These are phyloP conservation scores for Venturiaceae sp. DNA, from an alignment of 2,329 filamentous ascomycete species.

Conservation along the genomic window DNA sequence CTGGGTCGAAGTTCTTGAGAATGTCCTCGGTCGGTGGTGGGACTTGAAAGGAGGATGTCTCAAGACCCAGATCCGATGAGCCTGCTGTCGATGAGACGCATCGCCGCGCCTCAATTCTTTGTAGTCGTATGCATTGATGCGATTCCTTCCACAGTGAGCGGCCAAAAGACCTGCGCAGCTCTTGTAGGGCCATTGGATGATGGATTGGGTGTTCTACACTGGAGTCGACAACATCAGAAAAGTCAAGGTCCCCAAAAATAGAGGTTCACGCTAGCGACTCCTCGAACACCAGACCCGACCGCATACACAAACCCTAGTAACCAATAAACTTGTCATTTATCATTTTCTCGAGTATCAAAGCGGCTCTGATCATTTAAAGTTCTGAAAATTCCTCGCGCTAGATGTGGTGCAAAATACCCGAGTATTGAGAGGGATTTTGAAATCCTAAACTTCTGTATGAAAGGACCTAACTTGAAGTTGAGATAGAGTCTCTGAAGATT, in stretches of 20 bases:
- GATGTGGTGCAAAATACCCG: too few relatives aligned
- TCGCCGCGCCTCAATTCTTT: neutral
- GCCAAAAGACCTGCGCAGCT: neutral
- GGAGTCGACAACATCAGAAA: neutral
- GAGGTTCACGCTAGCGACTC: neutral
- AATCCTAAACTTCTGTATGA: too few relatives aligned
- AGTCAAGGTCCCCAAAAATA: neutral
- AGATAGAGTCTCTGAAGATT: too few relatives aligned
- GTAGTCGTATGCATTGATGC: neutral
- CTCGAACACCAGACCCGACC: neutral
- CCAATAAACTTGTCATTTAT: too few relatives aligned
- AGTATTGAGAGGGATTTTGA: too few relatives aligned
- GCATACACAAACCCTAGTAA: neutral
- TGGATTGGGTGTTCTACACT: neutral
- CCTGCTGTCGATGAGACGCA: neutral
- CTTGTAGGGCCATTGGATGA: neutral
- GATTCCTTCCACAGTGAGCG: neutral
- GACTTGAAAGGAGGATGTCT: constrained; percentile 35
- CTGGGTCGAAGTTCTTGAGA: constrained; percentile 38
- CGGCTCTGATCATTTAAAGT: too few relatives aligned
- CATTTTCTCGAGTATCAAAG: too few relatives aligned
- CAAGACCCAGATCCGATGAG: constrained; percentile 30
- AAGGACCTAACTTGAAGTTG: too few relatives aligned
- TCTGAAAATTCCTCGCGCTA: too few relatives aligned
- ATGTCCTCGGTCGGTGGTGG: constrained; percentile 28